Evolutionary conservation across 2,329 filamentous ascomycete species (phyloP).

Genomic region (Colletotrichum destructivum): DNA sequence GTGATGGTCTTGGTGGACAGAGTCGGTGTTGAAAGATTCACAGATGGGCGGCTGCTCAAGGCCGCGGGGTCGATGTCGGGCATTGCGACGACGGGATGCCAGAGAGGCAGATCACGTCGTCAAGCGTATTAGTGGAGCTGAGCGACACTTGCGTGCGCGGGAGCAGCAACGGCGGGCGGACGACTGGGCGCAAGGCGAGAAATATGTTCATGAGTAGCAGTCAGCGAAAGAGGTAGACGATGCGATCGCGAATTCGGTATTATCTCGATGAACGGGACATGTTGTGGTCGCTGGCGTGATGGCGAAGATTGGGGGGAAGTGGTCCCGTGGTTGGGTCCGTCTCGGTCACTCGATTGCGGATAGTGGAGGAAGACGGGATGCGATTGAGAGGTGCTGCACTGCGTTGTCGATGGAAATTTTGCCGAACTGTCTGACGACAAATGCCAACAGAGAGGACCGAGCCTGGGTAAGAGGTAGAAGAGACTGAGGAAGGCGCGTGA

Average conservation of each 20-base stretch:
- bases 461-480: slow-evolving; percentile 45
- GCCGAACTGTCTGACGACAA: slow-evolving; percentile 48
- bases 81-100: slow-evolving; percentile 59
- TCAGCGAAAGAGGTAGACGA: slow-evolving; percentile 52
- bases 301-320: slow-evolving; percentile 48
- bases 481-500: slow-evolving; percentile 40
- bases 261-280: slow-evolving; percentile 63
- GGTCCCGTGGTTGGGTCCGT: slow-evolving; percentile 43
- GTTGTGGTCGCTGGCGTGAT: slow-evolving; percentile 58
- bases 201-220: slow-evolving; percentile 61
- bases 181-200: slow-evolving; percentile 62
- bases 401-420: slow-evolving; percentile 53
- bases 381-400: slow-evolving; percentile 38
- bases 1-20: slow-evolving; percentile 71
- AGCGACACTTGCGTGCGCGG: slow-evolving; percentile 62
- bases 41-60: slow-evolving; percentile 74
- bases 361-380: slow-evolving; percentile 38
- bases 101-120: slow-evolving; percentile 40
- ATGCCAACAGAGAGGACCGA: slow-evolving; percentile 40
- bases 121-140: slow-evolving; percentile 40
- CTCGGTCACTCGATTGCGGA: slow-evolving; percentile 29
- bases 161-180: slow-evolving; percentile 45
- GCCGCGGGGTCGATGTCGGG: slow-evolving; percentile 81
- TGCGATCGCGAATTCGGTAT: slow-evolving; percentile 60
- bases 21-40: slow-evolving; percentile 72